Base-by-base conservation (phyloP, 2,329 filamentous ascomycete species). In the Helicocarpus griseus region DNA sequence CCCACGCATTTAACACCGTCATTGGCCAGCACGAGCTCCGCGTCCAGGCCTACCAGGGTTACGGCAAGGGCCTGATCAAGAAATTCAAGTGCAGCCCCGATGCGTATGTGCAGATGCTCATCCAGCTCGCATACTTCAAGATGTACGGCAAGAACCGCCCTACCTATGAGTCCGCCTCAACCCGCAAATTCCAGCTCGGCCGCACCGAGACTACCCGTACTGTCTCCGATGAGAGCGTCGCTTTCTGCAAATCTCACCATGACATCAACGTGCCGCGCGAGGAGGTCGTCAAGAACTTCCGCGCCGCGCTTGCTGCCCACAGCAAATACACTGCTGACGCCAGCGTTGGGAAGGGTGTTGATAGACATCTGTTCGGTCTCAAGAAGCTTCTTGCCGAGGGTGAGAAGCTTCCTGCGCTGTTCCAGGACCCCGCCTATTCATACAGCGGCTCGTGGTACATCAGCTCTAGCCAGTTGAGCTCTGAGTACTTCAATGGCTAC, bases 1-100 rank as follows among this genome's bases (percentile, higher is more conserved):
- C 81, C 57, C 77, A 79, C 54, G 86, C 95, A 73, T 96, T 97
- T 72, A 75, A 78, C 54, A 76, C 82, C 60, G 81, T 95, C 56
- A 95, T 98, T 59, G 82, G 81, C 56, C 78, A 87, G 59, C 93
- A 98, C 70, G 86, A 98, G 69, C 83, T 98, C 43, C 82, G 87
- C 21, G 90, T 98, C 2, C 91, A 97, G 69, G 87, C 89, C 26
- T 98, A 94, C 77, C 90, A 97, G 72, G 91, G 85, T 62, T 98
- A 98, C 70, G 93, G 93, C 69, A 98, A 98, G 77, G 89, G 89
- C 24, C 77, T 98, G 56, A 97, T 98, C 78, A 98, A 98, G 83
- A 94, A 95, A 73, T 97, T 98, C 83, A 94, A 89, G 75, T 95
- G 88, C 81, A 94, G 87, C 24, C 93, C 93, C 28, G 94, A 98